Evolutionary conservation across 1,284 basidiomycete genomes (phyloP).

Genomic region (Cryptococcus amylolentus): DNA sequence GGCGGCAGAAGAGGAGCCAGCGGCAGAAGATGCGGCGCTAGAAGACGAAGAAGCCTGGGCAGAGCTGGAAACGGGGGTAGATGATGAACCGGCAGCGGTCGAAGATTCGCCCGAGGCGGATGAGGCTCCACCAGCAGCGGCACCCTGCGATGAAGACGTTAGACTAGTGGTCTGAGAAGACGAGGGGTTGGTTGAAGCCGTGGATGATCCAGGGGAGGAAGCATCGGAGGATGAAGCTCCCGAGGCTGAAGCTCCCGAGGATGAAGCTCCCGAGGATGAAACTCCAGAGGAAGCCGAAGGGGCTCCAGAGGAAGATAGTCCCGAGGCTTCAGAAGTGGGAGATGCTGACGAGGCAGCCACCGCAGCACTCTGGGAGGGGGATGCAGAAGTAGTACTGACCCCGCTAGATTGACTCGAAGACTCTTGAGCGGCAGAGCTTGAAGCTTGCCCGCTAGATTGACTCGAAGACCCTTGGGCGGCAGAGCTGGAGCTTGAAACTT

Average conservation of each 20-base stretch:
- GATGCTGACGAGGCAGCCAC: slow-evolving; percentile 6
- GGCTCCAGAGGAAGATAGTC: neutral
- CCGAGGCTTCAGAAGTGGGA: neutral
- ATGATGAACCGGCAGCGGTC: neutral
- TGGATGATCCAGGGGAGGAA: neutral
- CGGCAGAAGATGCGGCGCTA: neutral
- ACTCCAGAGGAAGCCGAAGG: neutral
- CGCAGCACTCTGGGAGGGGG: neutral
- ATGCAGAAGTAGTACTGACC: neutral
- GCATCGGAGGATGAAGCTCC: neutral
- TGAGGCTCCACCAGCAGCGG: too few species aligned
- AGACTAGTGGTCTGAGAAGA: too few species aligned
- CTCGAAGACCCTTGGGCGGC: too few species aligned
- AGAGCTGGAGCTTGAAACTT: neutral
- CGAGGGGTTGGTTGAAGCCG: too few species aligned
- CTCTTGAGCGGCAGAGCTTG: too few species aligned
- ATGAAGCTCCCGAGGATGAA: slow-evolving; percentile 1
- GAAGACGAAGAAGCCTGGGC: slow-evolving; percentile 4
- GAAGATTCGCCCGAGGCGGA: too few species aligned
- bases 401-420: neutral
- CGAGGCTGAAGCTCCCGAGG: slow-evolving; percentile 1
- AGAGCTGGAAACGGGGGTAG: slow-evolving; percentile 4
- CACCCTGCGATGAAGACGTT: too few species aligned
- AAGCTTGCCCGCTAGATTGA: neutral
- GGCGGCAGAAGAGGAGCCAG: slow-evolving; percentile 6